Evolutionary conservation across 495 filamentous ascomycete species (phyloP).

Genomic region (Barbatosphaeria neglecta): DNA sequence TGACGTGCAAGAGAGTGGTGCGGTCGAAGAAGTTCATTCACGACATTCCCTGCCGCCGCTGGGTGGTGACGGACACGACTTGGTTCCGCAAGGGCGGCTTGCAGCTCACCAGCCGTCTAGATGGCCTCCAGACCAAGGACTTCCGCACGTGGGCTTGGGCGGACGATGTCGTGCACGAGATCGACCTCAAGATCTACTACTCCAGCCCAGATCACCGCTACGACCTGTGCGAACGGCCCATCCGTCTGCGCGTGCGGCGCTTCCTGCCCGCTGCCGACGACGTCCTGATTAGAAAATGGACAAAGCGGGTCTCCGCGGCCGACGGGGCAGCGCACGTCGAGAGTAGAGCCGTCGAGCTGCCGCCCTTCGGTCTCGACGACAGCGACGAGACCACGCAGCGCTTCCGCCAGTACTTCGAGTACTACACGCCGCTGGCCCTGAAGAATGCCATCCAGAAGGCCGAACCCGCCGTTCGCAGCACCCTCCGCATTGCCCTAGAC

Average conservation of each 20-base stretch:
- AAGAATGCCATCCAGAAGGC: constrained; percentile 4
- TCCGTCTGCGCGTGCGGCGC: constrained; percentile 18
- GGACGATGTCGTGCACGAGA: constrained; percentile 7
- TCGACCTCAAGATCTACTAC: constrained; percentile 5
- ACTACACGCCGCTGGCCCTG: constrained; percentile 11
- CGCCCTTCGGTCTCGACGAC: constrained; percentile 24
- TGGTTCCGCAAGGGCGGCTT: constrained; percentile 28
- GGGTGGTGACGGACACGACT: constrained; percentile 22
- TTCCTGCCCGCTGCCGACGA: constrained; percentile 21
- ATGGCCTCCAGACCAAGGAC: constrained; percentile 23
- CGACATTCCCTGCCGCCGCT: constrained; percentile 25
- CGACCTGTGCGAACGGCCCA: constrained; percentile 13
- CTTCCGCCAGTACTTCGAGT: constrained; percentile 20
- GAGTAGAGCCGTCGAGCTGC: background rate
- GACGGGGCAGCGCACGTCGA: constrained; percentile 1
- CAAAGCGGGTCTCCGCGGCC: background rate
- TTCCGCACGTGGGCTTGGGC: constrained; percentile 15
- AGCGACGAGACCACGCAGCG: constrained; percentile 16
- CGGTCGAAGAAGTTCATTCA: constrained; percentile 34
- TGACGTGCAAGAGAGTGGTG: constrained; percentile 21
- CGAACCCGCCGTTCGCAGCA: constrained; percentile 6
- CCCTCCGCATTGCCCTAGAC: constrained; percentile 11
- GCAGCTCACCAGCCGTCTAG: constrained; percentile 25
- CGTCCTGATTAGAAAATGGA: constrained; percentile 13
- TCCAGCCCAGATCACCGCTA: constrained; percentile 11